These are phyloP conservation scores for Cyberlindnera mississippiensis DNA, from an alignment of 805 yeast genomes.

Conservation along the genomic window DNA sequence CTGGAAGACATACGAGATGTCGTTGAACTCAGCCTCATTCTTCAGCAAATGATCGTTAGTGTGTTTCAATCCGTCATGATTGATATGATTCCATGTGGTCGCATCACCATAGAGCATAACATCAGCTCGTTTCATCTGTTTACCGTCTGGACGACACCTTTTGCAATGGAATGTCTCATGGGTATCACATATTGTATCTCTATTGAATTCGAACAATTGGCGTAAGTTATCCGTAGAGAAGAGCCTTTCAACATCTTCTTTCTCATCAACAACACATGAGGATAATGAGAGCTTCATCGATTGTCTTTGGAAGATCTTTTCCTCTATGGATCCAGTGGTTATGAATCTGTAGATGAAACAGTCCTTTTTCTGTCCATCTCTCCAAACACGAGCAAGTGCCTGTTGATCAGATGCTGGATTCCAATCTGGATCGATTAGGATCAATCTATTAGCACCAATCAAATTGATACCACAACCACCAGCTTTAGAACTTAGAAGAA, in stretches of 20 bases:
- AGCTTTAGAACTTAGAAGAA: constrained; percentile 88
- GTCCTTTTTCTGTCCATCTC: constrained; percentile 97
- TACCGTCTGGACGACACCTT: constrained; percentile 57
- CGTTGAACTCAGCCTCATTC: constrained; percentile 65
- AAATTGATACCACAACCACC: constrained; percentile 98
- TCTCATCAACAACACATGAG: constrained; percentile 95
- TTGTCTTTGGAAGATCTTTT: constrained; percentile 93
- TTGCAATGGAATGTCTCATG: constrained; percentile 89
- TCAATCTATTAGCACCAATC: constrained; percentile 91
- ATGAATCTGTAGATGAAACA: constrained; percentile 94
- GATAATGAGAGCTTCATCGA: constrained; percentile 90
- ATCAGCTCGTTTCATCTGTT: constrained; percentile 60
- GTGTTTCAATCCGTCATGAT: constrained; percentile 51
- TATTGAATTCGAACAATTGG: constrained; percentile 68
- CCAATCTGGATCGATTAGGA: constrained; percentile 93
- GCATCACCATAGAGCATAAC: constrained; percentile 98
- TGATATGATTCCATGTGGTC: constrained; percentile 93
- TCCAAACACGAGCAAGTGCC: constrained; percentile 96
- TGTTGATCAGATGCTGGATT: constrained; percentile 98
- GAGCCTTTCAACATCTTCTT: constrained; percentile 88
- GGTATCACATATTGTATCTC: constrained; percentile 75
- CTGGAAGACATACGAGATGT: constrained; percentile 85
- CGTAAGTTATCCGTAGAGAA: constrained; percentile 80
- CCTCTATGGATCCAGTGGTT: constrained; percentile 93
- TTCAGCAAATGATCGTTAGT: constrained; percentile 76